These are phyloP conservation scores for Trichophyton verrucosum DNA, from an alignment of 2,329 filamentous ascomycete genomes.

Conservation along the genomic window DNA sequence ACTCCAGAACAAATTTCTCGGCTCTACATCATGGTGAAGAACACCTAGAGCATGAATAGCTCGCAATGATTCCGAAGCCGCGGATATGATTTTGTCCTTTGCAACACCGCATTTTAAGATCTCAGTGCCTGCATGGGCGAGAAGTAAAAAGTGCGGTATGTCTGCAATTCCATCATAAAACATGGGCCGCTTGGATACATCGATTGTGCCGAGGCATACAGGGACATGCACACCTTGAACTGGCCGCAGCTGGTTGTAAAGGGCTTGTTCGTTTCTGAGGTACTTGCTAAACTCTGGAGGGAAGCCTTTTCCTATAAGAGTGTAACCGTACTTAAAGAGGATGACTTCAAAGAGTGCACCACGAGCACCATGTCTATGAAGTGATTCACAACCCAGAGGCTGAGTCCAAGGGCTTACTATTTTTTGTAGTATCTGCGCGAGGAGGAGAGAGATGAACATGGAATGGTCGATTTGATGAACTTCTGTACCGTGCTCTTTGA, in stretches of 20 bases:
- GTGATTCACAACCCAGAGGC: constrained; percentile 12
- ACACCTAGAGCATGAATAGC: constrained; percentile 12
- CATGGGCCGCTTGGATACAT: constrained; percentile 8
- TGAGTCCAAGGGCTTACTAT: constrained; percentile 2
- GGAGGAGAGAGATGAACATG: constrained; percentile 10
- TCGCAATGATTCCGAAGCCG: constrained; percentile 4
- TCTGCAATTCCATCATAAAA: constrained; percentile 10
- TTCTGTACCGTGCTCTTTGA: constrained; percentile 23
- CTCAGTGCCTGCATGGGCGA: constrained; percentile 8
- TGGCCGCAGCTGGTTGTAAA: constrained; percentile 12
- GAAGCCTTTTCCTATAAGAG: constrained; percentile 15
- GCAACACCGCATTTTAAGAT: constrained; percentile 1
- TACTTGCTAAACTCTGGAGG: constrained; percentile 5
- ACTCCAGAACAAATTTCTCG: constrained; percentile 11
- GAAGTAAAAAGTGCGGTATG: constrained; percentile 10
- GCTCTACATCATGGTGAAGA: constrained; percentile 5
- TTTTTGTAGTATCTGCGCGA: constrained; percentile 10
- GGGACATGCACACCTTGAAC: constrained; percentile 14
- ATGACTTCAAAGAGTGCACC: constrained; percentile 17
- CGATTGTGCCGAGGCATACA: constrained; percentile 15
- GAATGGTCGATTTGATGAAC: constrained; percentile 12
- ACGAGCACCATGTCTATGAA: constrained; percentile 14
- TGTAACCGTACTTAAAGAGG: constrained; percentile 16
- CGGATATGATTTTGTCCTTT: not conserved
- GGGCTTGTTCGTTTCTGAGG: constrained; percentile 12